Evolutionary conservation across 495 filamentous ascomycete species (phyloP).

Genomic region (Trypethelium eluteriae): DNA sequence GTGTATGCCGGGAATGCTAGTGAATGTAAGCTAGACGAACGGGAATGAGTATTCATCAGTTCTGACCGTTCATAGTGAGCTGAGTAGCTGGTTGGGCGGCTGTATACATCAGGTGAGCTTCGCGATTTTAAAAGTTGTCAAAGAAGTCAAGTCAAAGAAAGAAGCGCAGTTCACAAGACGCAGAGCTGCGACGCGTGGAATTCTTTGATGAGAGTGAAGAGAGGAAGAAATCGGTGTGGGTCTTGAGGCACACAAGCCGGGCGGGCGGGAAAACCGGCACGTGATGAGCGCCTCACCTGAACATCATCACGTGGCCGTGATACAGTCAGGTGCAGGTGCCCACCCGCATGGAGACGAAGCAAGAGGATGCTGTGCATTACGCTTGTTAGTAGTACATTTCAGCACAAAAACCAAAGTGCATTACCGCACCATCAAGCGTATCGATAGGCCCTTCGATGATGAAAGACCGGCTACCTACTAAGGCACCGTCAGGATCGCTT

Average conservation of each 20-base stretch:
- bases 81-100: not conserved
- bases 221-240: not conserved
- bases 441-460: not conserved
- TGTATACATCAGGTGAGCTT: not conserved
- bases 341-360: too few species aligned
- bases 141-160: not conserved
- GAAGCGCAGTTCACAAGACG: not conserved
- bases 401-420: not conserved
- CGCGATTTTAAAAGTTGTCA: not conserved
- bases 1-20: constrained; percentile 40
- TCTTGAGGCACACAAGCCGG: too few species aligned
- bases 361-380: not conserved
- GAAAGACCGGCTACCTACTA: not conserved
- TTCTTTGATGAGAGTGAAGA: not conserved
- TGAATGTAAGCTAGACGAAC: constrained; percentile 12
- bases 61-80: not conserved
- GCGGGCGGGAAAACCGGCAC: too few species aligned
- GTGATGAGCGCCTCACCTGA: too few species aligned
- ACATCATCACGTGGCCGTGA: too few species aligned
- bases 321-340: too few species aligned
- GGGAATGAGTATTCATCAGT: not conserved
- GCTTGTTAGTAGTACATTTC: not conserved
- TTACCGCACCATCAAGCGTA: not conserved
- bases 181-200: not conserved
- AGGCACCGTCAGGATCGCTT: not conserved